phyloP scores from a whole-genome alignment of 768 basidiomycete species.

The Tricholoma bakamatsutake region DNA sequence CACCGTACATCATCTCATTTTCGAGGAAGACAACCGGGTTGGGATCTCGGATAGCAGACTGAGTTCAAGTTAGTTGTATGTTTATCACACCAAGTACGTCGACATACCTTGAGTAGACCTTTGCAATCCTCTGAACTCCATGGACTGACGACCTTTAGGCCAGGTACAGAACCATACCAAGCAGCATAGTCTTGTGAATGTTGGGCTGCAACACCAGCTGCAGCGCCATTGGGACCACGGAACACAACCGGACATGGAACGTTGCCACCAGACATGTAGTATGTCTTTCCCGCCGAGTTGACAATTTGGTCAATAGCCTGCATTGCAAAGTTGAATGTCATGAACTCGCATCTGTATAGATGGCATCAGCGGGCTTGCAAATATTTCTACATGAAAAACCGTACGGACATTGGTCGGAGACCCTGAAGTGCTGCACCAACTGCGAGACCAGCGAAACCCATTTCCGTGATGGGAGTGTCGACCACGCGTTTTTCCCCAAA shows the following conservation, averaged over 20 bases:
- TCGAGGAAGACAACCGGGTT: conserved; percentile 99
- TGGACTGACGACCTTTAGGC: conserved; percentile 95
- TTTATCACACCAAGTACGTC: conserved; percentile 1
- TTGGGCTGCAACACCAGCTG: conserved; percentile 93
- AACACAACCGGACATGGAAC: conserved; percentile 98
- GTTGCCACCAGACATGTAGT: conserved; percentile 99
- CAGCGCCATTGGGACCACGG: conserved; percentile 99
- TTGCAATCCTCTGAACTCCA: conserved; percentile 99
- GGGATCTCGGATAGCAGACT: conserved; percentile 97
- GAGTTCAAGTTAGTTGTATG: background rate
- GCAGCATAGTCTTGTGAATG: conserved; percentile 97
- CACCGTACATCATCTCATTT: conserved; percentile 98
- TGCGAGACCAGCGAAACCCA: conserved; percentile 97
- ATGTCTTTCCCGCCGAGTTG: conserved; percentile 99
- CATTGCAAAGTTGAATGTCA: conserved; percentile 99
- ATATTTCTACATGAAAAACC: conserved; percentile 3
- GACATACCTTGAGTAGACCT: conserved; percentile 84
- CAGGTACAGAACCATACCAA: conserved; percentile 91
- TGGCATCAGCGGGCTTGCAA: conserved; percentile 9
- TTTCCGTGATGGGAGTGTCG: conserved; percentile 95
- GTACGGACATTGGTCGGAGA: conserved; percentile 79
- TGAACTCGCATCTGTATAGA: conserved; percentile 85
- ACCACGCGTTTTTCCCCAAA: conserved; percentile 98
- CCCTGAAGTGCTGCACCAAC: conserved; percentile 93
- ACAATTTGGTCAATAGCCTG: conserved; percentile 99